Evolutionary conservation across 352 stramenopile genomes (phyloP).

Genomic region (Phytophthora pisi): DNA sequence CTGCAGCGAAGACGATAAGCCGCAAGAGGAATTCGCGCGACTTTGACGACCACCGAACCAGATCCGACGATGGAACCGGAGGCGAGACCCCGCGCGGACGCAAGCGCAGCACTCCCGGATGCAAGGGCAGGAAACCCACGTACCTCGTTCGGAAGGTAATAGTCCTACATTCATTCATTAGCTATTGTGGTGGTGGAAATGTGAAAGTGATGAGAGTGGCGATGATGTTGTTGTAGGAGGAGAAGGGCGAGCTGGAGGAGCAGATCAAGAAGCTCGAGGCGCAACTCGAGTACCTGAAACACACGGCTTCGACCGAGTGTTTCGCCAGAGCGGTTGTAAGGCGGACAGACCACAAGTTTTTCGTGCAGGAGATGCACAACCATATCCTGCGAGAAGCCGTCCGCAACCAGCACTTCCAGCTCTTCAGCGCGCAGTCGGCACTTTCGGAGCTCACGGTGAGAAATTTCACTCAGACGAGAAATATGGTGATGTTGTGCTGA

Average conservation of each 20-base stretch:
- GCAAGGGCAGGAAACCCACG: slow-evolving; percentile 46
- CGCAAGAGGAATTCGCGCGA: slow-evolving; percentile 18
- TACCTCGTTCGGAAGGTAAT: slow-evolving; percentile 53
- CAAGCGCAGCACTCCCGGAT: slow-evolving; percentile 34
- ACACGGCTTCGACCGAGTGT: slow-evolving; percentile 21
- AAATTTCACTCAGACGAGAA: neutral
- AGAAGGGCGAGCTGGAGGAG: slow-evolving; percentile 45
- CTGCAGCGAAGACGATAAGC: neutral
- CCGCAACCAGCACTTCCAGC: slow-evolving; percentile 54
- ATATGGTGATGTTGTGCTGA: neutral
- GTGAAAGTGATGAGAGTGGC: neutral
- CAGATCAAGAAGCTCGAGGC: slow-evolving; percentile 46
- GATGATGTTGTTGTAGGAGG: slow-evolving; percentile 28
- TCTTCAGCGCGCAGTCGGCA: slow-evolving; percentile 49
- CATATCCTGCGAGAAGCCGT: slow-evolving; percentile 48
- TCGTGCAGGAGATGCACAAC: slow-evolving; percentile 53
- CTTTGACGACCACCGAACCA: slow-evolving; percentile 19
- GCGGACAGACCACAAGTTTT: slow-evolving; percentile 29
- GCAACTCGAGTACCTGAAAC: slow-evolving; percentile 46
- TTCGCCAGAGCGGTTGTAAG: slow-evolving; percentile 19
- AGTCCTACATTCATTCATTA: neutral
- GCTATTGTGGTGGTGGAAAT: neutral
- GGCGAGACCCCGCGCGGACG: slow-evolving; percentile 6
- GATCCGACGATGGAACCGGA: slow-evolving; percentile 23
- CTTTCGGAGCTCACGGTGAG: slow-evolving; percentile 49